Conservation (phyloP, 176 grass and related monocot species). For the Thalia dealbata region DNA sequence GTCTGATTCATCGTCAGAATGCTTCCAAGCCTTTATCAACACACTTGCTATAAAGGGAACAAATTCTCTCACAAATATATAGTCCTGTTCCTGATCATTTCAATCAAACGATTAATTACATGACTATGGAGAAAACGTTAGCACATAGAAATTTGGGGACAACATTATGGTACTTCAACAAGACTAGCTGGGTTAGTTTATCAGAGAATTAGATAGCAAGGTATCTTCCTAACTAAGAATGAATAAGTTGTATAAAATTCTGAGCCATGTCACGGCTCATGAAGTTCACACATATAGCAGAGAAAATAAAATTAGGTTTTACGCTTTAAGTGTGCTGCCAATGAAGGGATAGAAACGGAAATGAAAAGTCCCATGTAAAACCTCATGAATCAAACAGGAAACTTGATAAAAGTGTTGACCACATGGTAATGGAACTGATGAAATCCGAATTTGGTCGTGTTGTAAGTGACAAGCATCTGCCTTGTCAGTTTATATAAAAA, state of each 20-base stretch:
- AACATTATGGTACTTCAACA: not conserved
- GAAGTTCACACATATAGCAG: not conserved
- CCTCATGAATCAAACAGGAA: not conserved
- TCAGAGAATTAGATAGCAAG: not conserved
- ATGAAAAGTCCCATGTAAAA: not conserved
- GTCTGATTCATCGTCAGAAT: slow-evolving; percentile 46
- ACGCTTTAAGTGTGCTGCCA: not conserved
- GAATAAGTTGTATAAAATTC: too few relatives aligned
- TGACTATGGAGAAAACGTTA: not conserved
- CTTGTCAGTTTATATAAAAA: not conserved
- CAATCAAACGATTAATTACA: not conserved
- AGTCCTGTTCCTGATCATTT: slow-evolving; percentile 51
- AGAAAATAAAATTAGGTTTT: not conserved
- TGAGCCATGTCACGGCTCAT: not conserved
- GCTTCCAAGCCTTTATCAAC: slow-evolving; percentile 56
- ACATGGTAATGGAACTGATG: not conserved
- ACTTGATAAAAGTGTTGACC: not conserved
- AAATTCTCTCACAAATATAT: slow-evolving; percentile 55
- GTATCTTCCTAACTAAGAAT: not conserved
- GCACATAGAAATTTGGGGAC: not conserved
- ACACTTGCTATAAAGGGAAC: slow-evolving; percentile 50
- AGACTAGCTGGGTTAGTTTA: not conserved
- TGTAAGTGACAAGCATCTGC: not conserved
- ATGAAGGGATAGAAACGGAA: not conserved
- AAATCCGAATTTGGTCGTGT: not conserved